Percentiles rank a stretch among this genome's conserved stretches.
These are phyloP conservation scores for Fusarium sp. DNA, from an alignment of 2,329 filamentous ascomycete species.

Conservation along the genomic window DNA sequence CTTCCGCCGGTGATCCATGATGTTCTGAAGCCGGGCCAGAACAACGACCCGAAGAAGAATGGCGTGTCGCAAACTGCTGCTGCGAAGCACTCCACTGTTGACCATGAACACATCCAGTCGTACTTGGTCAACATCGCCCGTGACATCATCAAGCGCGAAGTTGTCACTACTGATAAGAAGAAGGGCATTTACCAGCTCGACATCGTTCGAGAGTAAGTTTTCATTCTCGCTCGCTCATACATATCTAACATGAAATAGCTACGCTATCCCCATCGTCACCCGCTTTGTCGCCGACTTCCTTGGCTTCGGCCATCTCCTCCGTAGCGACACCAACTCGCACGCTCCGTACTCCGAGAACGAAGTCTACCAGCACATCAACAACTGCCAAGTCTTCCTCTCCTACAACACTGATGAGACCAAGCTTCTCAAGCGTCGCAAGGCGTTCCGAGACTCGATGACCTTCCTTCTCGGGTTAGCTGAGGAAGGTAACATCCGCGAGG, in stretches of 20 bases:
- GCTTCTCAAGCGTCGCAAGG: slow-evolving; percentile 35
- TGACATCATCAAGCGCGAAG: not conserved
- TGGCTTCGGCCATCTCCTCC: slow-evolving; percentile 33
- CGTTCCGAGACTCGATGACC: slow-evolving; percentile 35
- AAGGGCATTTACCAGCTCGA: slow-evolving; percentile 33
- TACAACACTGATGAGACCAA: slow-evolving; percentile 43
- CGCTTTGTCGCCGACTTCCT: slow-evolving; percentile 41
- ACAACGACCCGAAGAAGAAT: not conserved
- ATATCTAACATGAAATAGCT: not conserved
- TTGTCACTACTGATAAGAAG: not conserved
- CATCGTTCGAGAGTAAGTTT: slow-evolving; percentile 23
- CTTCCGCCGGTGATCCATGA: not conserved
- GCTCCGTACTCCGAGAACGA: slow-evolving; percentile 35
- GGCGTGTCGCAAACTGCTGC: not conserved
- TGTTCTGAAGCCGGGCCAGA: slow-evolving; percentile 1
- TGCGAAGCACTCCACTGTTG: not conserved
- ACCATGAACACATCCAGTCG: not conserved
- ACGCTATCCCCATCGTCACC: slow-evolving; percentile 38
- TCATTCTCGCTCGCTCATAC: fast-evolving
- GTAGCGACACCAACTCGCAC: slow-evolving; percentile 2
- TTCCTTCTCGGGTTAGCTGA: slow-evolving; percentile 24
- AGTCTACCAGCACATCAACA: slow-evolving; percentile 43
- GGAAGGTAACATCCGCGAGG: slow-evolving; percentile 29
- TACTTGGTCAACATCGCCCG: not conserved
- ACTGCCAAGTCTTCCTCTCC: slow-evolving; percentile 39